Conservation (phyloP, 306 rosid species). For the Acacia melanoxylon region DNA sequence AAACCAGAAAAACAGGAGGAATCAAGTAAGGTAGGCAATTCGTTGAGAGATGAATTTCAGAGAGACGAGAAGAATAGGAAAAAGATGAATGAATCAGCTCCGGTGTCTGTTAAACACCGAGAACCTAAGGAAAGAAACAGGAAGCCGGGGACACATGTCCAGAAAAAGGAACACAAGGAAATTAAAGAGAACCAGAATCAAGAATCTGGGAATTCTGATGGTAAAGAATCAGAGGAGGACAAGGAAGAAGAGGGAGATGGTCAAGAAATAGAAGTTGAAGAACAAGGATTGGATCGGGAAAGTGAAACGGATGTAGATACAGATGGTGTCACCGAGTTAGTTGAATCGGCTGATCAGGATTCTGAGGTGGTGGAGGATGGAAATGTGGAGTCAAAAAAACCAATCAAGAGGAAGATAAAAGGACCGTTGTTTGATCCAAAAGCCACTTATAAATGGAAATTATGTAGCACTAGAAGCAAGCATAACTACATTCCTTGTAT, state of each 20-base stretch:
- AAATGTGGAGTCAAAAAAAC: slow-evolving; percentile 39
- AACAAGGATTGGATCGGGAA: slow-evolving; percentile 40
- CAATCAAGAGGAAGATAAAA: slow-evolving; percentile 44
- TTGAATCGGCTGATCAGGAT: slow-evolving; percentile 55
- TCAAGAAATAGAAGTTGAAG: slow-evolving; percentile 49
- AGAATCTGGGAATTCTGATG: slow-evolving; percentile 36
- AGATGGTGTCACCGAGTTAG: slow-evolving; percentile 41
- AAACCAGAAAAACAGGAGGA: slow-evolving; percentile 31
- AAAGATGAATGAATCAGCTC: slow-evolving; percentile 41
- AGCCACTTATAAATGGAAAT: slow-evolving; percentile 71
- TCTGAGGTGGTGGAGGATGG: slow-evolving; percentile 51
- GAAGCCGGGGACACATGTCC: slow-evolving; percentile 41
- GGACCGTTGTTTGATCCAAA: slow-evolving; percentile 88
- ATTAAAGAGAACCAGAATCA: slow-evolving; percentile 31
- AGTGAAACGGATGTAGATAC: slow-evolving; percentile 41
- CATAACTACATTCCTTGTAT: slow-evolving; percentile 93
- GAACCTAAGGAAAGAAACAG: slow-evolving; percentile 41
- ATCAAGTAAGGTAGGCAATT: slow-evolving; percentile 14
- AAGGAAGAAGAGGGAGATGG: slow-evolving; percentile 50
- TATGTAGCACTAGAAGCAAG: slow-evolving; percentile 79
- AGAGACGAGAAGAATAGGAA: slow-evolving; percentile 34
- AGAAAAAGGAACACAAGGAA: slow-evolving; percentile 42
- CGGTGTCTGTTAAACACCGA: slow-evolving; percentile 31
- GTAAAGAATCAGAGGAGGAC: slow-evolving; percentile 39
- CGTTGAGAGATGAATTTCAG: slow-evolving; percentile 36